These are phyloP conservation scores for Chlamydomonas urium DNA, from an alignment of 139 green algal genomes.

Conservation along the genomic window DNA sequence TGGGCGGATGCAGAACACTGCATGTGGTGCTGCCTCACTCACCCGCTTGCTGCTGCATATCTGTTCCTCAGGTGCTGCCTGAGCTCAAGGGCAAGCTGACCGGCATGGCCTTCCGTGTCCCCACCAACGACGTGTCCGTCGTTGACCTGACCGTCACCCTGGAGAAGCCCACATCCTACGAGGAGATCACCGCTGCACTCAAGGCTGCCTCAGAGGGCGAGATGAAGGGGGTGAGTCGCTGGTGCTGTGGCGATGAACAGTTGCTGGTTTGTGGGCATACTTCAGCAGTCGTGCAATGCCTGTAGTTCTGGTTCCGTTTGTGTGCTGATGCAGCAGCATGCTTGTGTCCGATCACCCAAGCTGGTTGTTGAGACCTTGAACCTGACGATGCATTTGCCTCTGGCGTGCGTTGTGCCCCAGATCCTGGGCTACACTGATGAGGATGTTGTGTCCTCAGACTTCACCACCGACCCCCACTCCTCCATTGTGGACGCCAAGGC, in stretches of 20 bases:
- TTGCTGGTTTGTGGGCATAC: too few species aligned
- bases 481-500: constrained; percentile 88
- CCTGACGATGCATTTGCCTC: too few species aligned
- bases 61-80: constrained; percentile 76
- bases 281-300: too few species aligned
- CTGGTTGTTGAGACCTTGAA: too few species aligned
- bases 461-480: constrained; percentile 72
- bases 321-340: neutral
- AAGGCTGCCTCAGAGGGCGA: constrained; percentile 70
- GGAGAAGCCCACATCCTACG: constrained; percentile 85
- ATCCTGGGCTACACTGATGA: constrained; percentile 82
- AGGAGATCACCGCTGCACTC: constrained; percentile 84
- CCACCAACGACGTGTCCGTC: constrained; percentile 92
- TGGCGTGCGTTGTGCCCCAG: constrained; percentile 3
- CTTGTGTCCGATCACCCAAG: too few species aligned
- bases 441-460: constrained; percentile 88
- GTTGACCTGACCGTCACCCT: constrained; percentile 91
- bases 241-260: too few species aligned
- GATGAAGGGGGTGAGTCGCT: constrained; percentile 81
- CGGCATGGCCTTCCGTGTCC: constrained; percentile 97
- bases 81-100: constrained; percentile 97
- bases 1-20: too few species aligned
- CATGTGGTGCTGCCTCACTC: neutral
- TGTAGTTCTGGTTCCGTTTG: neutral
- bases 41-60: too few species aligned